phyloP scores from a whole-genome alignment of 257 asterid species.

The Eucommia ulmoides region DNA sequence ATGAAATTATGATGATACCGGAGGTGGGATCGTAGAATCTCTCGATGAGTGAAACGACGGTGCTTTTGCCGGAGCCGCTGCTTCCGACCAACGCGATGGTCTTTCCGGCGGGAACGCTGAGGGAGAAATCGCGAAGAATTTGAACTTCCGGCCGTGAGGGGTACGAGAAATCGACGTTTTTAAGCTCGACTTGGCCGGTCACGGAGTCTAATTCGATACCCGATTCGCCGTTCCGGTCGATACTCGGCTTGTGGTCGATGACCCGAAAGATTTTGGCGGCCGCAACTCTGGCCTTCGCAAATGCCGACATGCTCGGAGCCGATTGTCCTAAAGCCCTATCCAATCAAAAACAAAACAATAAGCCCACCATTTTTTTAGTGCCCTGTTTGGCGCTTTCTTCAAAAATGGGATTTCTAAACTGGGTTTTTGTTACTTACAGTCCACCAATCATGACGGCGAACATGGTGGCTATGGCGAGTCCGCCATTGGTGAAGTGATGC shows the following conservation, averaged over 20 bases:
- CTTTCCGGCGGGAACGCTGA: slow-evolving; percentile 67
- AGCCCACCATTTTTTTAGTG: too few species aligned
- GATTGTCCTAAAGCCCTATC: slow-evolving; percentile 81
- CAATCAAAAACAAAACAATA: slow-evolving; percentile 6
- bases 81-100: slow-evolving; percentile 85
- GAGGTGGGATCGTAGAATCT: slow-evolving; percentile 83
- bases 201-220: slow-evolving; percentile 63
- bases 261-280: slow-evolving; percentile 73
- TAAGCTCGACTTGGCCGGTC: slow-evolving; percentile 67
- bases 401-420: too few species aligned
- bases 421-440: slow-evolving; percentile 59
- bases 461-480: slow-evolving; percentile 87
- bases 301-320: slow-evolving; percentile 83
- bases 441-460: slow-evolving; percentile 98
- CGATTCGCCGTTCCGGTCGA: slow-evolving; percentile 35
- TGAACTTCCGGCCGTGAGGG: slow-evolving; percentile 69
- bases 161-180: slow-evolving; percentile 50
- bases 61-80: slow-evolving; percentile 91
- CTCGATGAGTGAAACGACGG: slow-evolving; percentile 85
- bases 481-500: slow-evolving; percentile 80
- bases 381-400: too few species aligned
- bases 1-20: too few species aligned
- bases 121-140: slow-evolving; percentile 46
- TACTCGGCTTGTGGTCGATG: slow-evolving; percentile 66
- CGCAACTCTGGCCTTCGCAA: slow-evolving; percentile 89